Conservation (phyloP, 176 grass and related monocot species). For the Urochloa ruziziensis region DNA sequence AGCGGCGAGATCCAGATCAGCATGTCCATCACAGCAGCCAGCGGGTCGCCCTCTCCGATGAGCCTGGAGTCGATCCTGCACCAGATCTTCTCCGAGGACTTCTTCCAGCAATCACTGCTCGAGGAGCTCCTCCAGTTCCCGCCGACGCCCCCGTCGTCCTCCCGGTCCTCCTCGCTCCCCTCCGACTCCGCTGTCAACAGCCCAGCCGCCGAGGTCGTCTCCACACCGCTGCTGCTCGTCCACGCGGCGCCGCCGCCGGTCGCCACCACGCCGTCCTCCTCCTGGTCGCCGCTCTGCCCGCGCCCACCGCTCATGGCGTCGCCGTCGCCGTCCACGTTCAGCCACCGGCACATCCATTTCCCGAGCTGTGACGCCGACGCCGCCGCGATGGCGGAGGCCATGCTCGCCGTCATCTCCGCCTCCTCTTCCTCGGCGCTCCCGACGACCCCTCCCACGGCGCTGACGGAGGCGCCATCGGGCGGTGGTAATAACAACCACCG, state of each 20-base stretch:
- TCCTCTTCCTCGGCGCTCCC: background rate
- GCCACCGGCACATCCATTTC: slow-evolving; percentile 1
- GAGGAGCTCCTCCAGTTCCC: slow-evolving; percentile 45
- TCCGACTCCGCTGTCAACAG: slow-evolving; percentile 51
- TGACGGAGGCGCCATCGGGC: background rate
- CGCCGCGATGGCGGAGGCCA: slow-evolving; percentile 57
- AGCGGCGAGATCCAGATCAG: slow-evolving; percentile 88
- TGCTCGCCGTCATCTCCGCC: slow-evolving; percentile 60
- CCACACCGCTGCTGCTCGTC: slow-evolving; percentile 32
- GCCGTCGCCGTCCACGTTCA: background rate
- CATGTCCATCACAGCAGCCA: slow-evolving; percentile 10
- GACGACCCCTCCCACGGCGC: background rate
- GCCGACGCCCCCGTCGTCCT: slow-evolving; percentile 41
- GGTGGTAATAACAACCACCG: background rate
- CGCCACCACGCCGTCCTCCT: no score
- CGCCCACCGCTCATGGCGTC: slow-evolving; percentile 16
- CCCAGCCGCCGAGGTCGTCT: slow-evolving; percentile 42
- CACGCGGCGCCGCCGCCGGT: background rate
- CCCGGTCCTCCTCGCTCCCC: slow-evolving; percentile 44
- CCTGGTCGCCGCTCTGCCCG: background rate
- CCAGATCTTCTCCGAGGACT: slow-evolving; percentile 79
- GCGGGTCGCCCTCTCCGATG: background rate
- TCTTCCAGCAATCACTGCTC: slow-evolving; percentile 54
- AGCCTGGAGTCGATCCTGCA: slow-evolving; percentile 43
- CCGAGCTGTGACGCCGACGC: slow-evolving; percentile 51